Evolutionary conservation across 1,284 basidiomycete genomes (phyloP).

Genomic region (Gomphus sp.): DNA sequence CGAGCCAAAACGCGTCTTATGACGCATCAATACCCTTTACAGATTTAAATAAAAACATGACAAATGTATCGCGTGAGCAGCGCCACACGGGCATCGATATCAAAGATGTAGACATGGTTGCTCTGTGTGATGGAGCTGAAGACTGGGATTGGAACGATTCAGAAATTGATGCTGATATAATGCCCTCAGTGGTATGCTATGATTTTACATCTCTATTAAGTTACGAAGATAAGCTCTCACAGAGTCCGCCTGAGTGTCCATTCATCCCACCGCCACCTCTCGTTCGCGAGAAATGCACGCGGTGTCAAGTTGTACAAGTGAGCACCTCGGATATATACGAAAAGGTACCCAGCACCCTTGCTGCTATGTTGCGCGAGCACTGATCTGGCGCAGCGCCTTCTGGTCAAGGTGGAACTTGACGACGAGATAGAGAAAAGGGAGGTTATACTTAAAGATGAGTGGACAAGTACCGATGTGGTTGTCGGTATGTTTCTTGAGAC

Average conservation of each 20-base stretch:
- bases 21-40: conserved; percentile 1
- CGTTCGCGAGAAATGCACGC: conserved; percentile 11
- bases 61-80: background rate
- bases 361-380: conserved; percentile 1
- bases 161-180: conserved; percentile 12
- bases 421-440: conserved; percentile 28
- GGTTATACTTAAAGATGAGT: conserved; percentile 59
- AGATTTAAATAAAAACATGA: background rate
- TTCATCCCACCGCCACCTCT: conserved; percentile 3
- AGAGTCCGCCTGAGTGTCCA: background rate
- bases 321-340: conserved; percentile 20
- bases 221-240: background rate
- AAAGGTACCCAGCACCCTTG: conserved; percentile 29
- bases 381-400: conserved; percentile 29
- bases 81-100: background rate
- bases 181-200: background rate
- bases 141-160: conserved; percentile 39
- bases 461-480: conserved; percentile 48
- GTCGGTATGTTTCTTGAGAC: conserved; percentile 31
- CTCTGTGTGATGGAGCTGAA: conserved; percentile 45
- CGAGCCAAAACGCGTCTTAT: conserved; percentile 4
- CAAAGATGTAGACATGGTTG: conserved; percentile 18
- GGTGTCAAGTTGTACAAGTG: conserved; percentile 25
- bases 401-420: conserved; percentile 28
- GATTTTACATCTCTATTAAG: background rate